Percentiles rank a stretch among this genome's conserved stretches.
phyloP scores from a whole-genome alignment of 495 filamentous ascomycete genomes.

The Hapsidospora chrysogenum region DNA sequence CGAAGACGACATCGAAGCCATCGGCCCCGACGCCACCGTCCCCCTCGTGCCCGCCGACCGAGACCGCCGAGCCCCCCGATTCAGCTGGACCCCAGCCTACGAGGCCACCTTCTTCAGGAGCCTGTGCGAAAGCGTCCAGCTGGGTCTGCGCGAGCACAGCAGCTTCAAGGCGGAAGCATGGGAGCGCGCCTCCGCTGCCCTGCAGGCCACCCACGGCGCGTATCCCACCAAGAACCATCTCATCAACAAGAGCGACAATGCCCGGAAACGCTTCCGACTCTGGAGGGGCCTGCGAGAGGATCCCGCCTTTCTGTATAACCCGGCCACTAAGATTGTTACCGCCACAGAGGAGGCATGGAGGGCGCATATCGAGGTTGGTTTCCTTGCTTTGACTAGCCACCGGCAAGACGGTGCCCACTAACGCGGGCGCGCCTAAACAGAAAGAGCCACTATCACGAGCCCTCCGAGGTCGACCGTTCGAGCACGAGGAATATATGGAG shows the following conservation, averaged over 20 bases:
- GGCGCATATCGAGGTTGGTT: constrained; percentile 26
- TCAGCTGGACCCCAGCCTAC: constrained; percentile 30
- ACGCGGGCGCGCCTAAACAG: constrained; percentile 7
- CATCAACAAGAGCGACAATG: constrained; percentile 37
- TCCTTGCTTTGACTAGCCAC: neutral
- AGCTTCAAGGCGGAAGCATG: constrained; percentile 35
- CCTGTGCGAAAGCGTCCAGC: constrained; percentile 29
- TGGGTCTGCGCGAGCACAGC: constrained; percentile 29
- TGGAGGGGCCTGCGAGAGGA: constrained; percentile 33
- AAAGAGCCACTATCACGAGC: constrained; percentile 31
- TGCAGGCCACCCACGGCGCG: constrained; percentile 26
- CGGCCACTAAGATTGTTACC: constrained; percentile 21
- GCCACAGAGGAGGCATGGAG: constrained; percentile 31
- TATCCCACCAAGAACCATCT: constrained; percentile 32
- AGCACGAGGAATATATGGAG: constrained; percentile 34
- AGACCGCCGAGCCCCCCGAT: constrained; percentile 28
- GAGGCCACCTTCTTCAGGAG: constrained; percentile 34
- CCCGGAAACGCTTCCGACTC: constrained; percentile 35
- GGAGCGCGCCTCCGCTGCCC: constrained; percentile 28
- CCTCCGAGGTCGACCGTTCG: constrained; percentile 27
- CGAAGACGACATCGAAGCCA: constrained; percentile 18
- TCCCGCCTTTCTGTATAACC: constrained; percentile 30
- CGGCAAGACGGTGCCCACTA: too few species aligned
- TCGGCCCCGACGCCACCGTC: constrained; percentile 6
- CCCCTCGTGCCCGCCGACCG: constrained; percentile 5